Base-by-base conservation (phyloP, 2,329 filamentous ascomycete genomes). In the Coniochaeta hoffmannii region DNA sequence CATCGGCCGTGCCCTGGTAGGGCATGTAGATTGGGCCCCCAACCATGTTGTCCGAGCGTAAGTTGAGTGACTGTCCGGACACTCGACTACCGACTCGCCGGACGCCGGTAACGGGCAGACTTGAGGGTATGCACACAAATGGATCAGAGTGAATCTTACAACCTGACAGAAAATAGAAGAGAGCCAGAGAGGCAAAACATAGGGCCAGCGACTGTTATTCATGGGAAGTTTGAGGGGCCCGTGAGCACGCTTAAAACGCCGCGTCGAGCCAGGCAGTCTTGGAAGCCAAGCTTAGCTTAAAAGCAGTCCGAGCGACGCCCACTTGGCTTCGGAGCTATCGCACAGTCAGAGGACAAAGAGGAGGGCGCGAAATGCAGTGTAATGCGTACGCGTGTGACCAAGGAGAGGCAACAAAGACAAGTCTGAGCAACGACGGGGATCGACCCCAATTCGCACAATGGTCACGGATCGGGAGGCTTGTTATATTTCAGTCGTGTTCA, bases 1-100 rank as follows among this genome's bases (percentile, higher is more conserved):
- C 71, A 64, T 83, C 77, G 52, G 49, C 49, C 31, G 49, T 51
- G 49, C 49, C 49, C 28, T 65, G 50, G 22, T 49, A 53, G 17
- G 51, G 32, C 34, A 36, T 17, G 15, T 36, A 38, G 7, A 53
- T 30, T 10, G 22, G 22, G 10, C 49, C 49, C 5, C 49, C 49
- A 17, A 51, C 49, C 49, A 51, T 51, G 7, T 34, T 34, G 49
- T 28, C 11, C 41, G 41, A 12, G 41, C 41, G 41, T n/a, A n/a
- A n/a, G n/a, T 46, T 28, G 19, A 46, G 24, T 46, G n/a, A 24
- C 36, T 19, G 22, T 28, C 6, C 4, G 15, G 41, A 46, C 41
- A 26, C 19, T 46, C 11, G 41, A 26, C 24, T 26, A 46, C 41
- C 41, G 41, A n/a, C 22, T 26, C 24, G 41, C 5, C 9, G 22